Percentiles rank a stretch among this genome's conserved stretches.
Evolutionary conservation across 176 grass and related monocot species (phyloP).

Genomic region (Bonia amplexicaulis): DNA sequence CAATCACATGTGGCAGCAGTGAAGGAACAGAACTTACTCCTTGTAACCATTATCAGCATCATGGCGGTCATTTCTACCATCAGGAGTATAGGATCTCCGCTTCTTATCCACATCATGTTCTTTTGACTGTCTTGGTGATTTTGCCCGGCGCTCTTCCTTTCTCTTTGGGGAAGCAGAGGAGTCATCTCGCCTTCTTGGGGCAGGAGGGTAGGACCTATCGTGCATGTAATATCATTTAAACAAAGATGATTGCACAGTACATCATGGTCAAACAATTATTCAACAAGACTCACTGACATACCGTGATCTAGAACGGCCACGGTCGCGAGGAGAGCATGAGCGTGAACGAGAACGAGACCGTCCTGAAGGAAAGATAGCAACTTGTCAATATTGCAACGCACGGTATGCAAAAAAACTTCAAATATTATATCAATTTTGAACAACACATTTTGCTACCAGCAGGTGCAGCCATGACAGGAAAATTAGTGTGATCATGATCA

Average conservation of each 20-base stretch:
- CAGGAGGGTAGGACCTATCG: constrained; percentile 72
- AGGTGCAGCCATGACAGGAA: no score
- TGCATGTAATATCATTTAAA: neutral
- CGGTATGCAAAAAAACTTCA: no score
- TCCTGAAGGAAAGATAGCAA: no score
- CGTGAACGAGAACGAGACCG: no score
- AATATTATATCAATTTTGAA: no score
- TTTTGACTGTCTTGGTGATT: constrained; percentile 38
- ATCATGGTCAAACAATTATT: no score
- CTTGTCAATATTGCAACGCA: no score
- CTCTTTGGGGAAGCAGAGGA: constrained; percentile 57
- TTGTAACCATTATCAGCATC: constrained; percentile 35
- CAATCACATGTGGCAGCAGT: neutral
- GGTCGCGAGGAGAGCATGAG: no score
- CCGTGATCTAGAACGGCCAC: no score
- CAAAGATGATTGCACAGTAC: neutral
- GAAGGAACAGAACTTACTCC: constrained; percentile 39
- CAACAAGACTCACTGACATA: no score
- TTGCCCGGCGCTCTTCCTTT: constrained; percentile 33
- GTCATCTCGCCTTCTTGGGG: constrained; percentile 44
- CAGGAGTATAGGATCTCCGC: constrained; percentile 37
- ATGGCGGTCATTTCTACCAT: constrained; percentile 25
- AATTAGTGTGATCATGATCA: no score
- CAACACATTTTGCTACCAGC: no score
- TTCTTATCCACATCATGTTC: constrained; percentile 30